phyloP scores from a whole-genome alignment of 495 filamentous ascomycete genomes.

The Tuber melanosporum region DNA sequence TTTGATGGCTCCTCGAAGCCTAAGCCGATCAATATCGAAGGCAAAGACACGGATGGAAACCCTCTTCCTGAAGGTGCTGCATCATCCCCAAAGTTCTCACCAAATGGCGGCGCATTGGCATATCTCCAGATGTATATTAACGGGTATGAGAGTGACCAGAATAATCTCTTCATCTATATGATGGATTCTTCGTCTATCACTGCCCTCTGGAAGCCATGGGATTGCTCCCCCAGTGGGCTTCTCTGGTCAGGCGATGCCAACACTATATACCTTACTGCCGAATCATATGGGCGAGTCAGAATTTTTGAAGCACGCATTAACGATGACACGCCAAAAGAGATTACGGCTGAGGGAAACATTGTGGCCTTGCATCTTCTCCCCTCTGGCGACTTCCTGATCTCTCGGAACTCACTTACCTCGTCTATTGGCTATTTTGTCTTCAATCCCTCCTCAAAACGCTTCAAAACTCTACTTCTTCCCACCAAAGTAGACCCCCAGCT shows the following conservation, averaged over 20 bases:
- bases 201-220: slow-evolving; percentile 58
- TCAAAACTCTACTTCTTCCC: slow-evolving; percentile 50
- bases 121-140: slow-evolving; percentile 72
- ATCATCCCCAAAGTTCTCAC: slow-evolving; percentile 67
- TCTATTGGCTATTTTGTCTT: slow-evolving; percentile 30
- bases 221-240: slow-evolving; percentile 59
- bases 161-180: slow-evolving; percentile 54
- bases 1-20: slow-evolving; percentile 42
- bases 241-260: slow-evolving; percentile 61
- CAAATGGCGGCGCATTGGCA: slow-evolving; percentile 64
- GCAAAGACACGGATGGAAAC: slow-evolving; percentile 46
- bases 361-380: slow-evolving; percentile 53
- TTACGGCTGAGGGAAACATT: slow-evolving; percentile 59
- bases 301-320: slow-evolving; percentile 58
- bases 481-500: slow-evolving; percentile 42
- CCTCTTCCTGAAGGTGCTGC: slow-evolving; percentile 60
- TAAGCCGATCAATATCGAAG: slow-evolving; percentile 47
- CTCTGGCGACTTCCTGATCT: slow-evolving; percentile 55
- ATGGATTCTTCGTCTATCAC: slow-evolving; percentile 27
- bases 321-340: slow-evolving; percentile 49
- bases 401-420: slow-evolving; percentile 55
- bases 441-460: slow-evolving; percentile 52
- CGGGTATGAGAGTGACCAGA: slow-evolving; percentile 87
- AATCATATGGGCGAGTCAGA: slow-evolving; percentile 57
- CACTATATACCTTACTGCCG: slow-evolving; percentile 59